These are phyloP conservation scores for Blastomyces parvus DNA, from an alignment of 2,329 filamentous ascomycete genomes.

Conservation along the genomic window DNA sequence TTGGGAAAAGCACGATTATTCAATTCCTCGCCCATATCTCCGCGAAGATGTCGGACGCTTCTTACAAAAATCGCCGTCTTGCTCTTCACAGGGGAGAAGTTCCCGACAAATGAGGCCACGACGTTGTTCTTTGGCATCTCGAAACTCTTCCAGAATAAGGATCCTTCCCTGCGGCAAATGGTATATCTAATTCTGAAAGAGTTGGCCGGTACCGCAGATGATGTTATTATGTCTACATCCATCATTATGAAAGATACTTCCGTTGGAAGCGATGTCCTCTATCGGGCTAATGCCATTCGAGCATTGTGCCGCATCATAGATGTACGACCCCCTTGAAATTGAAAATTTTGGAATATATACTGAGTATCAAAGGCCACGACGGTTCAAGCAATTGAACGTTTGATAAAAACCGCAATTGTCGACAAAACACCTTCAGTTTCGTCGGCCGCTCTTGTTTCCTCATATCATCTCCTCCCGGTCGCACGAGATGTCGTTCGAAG, in stretches of 20 bases:
- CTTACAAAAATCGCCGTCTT: constrained; percentile 95
- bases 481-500: constrained; percentile 89
- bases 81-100: constrained; percentile 92
- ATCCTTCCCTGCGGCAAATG: constrained; percentile 96
- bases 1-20: constrained; percentile 69
- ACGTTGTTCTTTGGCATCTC: constrained; percentile 98
- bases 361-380: constrained; percentile 61
- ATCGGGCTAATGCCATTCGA: constrained; percentile 90
- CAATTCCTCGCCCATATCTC: constrained; percentile 94
- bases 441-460: constrained; percentile 89
- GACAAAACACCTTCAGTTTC: constrained; percentile 98
- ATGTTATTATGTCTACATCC: constrained; percentile 99
- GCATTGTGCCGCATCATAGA: constrained; percentile 95
- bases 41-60: constrained; percentile 92
- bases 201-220: constrained; percentile 85
- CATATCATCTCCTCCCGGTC: constrained; percentile 94
- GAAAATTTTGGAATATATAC: not conserved
- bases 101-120: constrained; percentile 94
- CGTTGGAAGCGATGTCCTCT: constrained; percentile 86
- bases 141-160: constrained; percentile 99
- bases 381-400: constrained; percentile 93
- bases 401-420: constrained; percentile 98
- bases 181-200: constrained; percentile 98
- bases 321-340: constrained; percentile 44
- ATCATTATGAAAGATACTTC: constrained; percentile 99